These are phyloP conservation scores for Passalora sequoiae DNA, from an alignment of 2,329 filamentous ascomycete species.

Conservation along the genomic window DNA sequence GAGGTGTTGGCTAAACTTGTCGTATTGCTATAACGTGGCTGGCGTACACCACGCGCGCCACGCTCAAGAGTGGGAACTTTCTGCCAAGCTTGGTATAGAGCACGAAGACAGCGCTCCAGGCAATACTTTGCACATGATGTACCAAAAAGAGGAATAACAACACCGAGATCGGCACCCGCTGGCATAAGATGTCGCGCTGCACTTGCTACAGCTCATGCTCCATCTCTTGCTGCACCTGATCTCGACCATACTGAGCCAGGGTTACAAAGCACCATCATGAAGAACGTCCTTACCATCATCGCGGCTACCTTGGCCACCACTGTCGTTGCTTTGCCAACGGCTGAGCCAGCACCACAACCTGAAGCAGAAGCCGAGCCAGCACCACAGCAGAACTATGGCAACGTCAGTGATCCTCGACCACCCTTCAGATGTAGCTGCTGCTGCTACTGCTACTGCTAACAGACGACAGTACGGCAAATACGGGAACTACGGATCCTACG, in stretches of 20 bases:
- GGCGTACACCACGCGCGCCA: slow-evolving; percentile 16
- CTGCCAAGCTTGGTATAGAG: neutral
- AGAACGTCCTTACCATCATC: slow-evolving; percentile 12
- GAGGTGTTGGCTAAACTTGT: neutral
- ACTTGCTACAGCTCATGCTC: neutral
- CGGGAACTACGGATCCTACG: neutral
- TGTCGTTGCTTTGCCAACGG: slow-evolving; percentile 13
- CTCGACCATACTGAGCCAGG: neutral
- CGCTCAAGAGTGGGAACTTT: slow-evolving; percentile 1
- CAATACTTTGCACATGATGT: neutral
- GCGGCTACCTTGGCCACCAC: slow-evolving; percentile 11
- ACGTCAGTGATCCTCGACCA: neutral
- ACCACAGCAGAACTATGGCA: neutral
- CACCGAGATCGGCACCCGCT: neutral
- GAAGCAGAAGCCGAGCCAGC: slow-evolving; percentile 3
- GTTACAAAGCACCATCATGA: slow-evolving; percentile 11
- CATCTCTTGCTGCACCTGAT: too few relatives aligned
- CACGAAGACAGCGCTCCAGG: neutral
- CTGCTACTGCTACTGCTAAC: neutral
- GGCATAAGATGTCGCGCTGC: neutral
- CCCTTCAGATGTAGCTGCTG: neutral
- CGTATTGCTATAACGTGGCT: neutral
- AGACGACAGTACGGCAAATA: neutral
- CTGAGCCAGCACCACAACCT: slow-evolving; percentile 9
- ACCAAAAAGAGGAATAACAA: too few relatives aligned